Evolutionary conservation across 805 yeast species (phyloP).

Genomic region (Teunomyces cretensis): DNA sequence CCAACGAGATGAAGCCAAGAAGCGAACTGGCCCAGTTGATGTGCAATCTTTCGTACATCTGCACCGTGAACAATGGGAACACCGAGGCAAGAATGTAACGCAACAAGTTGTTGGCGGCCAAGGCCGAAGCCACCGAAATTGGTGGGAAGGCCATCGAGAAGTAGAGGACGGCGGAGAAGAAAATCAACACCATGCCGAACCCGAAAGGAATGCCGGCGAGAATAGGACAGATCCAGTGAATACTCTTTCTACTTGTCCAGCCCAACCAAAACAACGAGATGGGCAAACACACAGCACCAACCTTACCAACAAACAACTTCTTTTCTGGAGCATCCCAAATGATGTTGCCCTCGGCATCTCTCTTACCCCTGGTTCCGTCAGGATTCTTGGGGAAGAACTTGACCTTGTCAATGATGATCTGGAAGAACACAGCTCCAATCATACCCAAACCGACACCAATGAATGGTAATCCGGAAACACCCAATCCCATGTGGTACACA

Average conservation of each 20-base stretch:
- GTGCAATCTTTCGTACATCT: slow-evolving; percentile 72
- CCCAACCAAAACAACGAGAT: slow-evolving; percentile 77
- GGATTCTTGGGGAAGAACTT: slow-evolving; percentile 55
- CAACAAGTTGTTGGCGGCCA: slow-evolving; percentile 82
- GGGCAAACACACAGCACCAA: slow-evolving; percentile 69
- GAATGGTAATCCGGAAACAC: slow-evolving; percentile 68
- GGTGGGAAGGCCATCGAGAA: slow-evolving; percentile 75
- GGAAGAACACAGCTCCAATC: slow-evolving; percentile 52
- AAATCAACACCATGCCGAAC: slow-evolving; percentile 67
- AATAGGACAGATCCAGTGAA: slow-evolving; percentile 78
- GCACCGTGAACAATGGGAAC: slow-evolving; percentile 82
- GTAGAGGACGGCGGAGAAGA: slow-evolving; percentile 68
- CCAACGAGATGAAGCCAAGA: slow-evolving; percentile 64
- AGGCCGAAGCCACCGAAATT: slow-evolving; percentile 74
- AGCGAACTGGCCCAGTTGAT: slow-evolving; percentile 79
- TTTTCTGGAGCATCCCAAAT: slow-evolving; percentile 60
- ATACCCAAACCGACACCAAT: slow-evolving; percentile 73
- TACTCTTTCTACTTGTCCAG: slow-evolving; percentile 61
- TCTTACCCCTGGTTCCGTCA: slow-evolving; percentile 59
- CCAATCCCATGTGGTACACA: slow-evolving; percentile 56
- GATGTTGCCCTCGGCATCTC: slow-evolving; percentile 56
- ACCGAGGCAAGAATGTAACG: slow-evolving; percentile 76
- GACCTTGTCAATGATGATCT: slow-evolving; percentile 48
- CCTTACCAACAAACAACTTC: slow-evolving; percentile 57
- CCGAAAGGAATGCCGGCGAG: slow-evolving; percentile 81